Percentiles rank a stretch among this genome's conserved stretches.
These are phyloP conservation scores for Mycena metata DNA, from an alignment of 768 basidiomycete species.

Conservation along the genomic window DNA sequence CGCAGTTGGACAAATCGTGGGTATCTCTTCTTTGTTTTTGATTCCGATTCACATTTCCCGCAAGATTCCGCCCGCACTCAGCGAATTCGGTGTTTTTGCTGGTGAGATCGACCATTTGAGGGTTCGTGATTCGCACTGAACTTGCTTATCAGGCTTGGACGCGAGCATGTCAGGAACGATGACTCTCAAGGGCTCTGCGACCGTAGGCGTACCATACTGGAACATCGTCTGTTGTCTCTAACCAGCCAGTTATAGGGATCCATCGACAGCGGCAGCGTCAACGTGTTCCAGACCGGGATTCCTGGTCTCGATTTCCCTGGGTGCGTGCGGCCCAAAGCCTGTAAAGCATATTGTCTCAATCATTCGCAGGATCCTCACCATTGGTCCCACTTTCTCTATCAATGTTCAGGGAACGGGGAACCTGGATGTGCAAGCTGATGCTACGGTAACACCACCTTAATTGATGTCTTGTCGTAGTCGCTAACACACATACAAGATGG, in stretches of 20 bases:
- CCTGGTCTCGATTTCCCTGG: conserved; percentile 51
- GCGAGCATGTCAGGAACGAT: conserved; percentile 48
- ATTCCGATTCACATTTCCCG: background rate
- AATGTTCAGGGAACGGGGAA: conserved; percentile 43
- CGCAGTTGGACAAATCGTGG: conserved; percentile 44
- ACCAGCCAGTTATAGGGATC: conserved; percentile 35
- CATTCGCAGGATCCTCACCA: conserved; percentile 49
- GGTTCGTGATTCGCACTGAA: background rate
- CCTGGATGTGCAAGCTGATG: conserved; percentile 51
- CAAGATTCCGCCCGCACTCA: conserved; percentile 48
- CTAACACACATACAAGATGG: too few relatives aligned
- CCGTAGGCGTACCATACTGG: background rate
- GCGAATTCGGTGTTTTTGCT: conserved; percentile 46
- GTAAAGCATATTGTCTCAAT: background rate
- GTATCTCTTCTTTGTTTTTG: background rate
- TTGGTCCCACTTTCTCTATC: conserved; percentile 58
- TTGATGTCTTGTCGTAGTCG: background rate
- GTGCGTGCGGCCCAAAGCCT: conserved; percentile 33
- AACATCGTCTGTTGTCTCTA: background rate
- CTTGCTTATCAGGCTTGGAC: conserved; percentile 39
- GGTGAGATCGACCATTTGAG: conserved; percentile 33
- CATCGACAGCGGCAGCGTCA: conserved; percentile 46
- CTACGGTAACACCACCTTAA: conserved; percentile 30
- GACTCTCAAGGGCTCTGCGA: conserved; percentile 42
- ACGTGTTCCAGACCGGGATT: conserved; percentile 49